phyloP scores from a whole-genome alignment of 2,329 filamentous ascomycete genomes.

The Hypoxylon sp. region DNA sequence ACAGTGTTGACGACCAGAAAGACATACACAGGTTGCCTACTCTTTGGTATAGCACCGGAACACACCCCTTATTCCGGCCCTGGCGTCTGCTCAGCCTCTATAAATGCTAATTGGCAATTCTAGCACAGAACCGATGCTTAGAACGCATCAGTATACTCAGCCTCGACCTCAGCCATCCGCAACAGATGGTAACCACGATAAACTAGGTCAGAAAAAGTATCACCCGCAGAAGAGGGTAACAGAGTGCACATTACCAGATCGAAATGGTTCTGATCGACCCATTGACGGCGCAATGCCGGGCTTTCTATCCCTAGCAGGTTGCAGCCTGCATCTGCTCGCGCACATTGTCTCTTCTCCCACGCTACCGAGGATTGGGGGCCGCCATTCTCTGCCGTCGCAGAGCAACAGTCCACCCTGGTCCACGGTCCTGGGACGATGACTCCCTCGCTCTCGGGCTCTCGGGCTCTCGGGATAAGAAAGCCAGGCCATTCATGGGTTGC shows the following conservation, averaged over 20 bases:
- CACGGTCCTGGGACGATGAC: constrained; percentile 14
- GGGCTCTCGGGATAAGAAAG: too few species aligned
- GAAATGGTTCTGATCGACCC: constrained; percentile 8
- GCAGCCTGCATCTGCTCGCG: constrained; percentile 5
- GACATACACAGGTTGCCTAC: too few species aligned
- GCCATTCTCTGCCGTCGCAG: constrained; percentile 16
- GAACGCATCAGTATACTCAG: not conserved
- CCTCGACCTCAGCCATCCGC: not conserved
- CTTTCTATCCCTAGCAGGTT: constrained; percentile 9
- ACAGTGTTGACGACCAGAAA: too few species aligned
- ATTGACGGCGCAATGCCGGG: constrained; percentile 8
- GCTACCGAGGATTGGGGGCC: constrained; percentile 6
- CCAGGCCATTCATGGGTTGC: not conserved
- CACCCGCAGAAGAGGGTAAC: not conserved
- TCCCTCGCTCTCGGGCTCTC: constrained; percentile 17
- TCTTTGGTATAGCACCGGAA: too few species aligned
- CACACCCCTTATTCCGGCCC: too few species aligned
- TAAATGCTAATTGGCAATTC: too few species aligned
- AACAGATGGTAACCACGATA: not conserved
- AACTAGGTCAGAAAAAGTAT: not conserved
- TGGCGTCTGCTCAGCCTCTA: too few species aligned
- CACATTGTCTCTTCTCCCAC: constrained; percentile 1
- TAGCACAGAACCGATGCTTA: too few species aligned
- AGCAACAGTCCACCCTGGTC: constrained; percentile 19
- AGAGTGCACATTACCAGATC: not conserved